These are phyloP conservation scores for Saccharomycopsis schoenii DNA, from an alignment of 805 yeast species.

Conservation along the genomic window DNA sequence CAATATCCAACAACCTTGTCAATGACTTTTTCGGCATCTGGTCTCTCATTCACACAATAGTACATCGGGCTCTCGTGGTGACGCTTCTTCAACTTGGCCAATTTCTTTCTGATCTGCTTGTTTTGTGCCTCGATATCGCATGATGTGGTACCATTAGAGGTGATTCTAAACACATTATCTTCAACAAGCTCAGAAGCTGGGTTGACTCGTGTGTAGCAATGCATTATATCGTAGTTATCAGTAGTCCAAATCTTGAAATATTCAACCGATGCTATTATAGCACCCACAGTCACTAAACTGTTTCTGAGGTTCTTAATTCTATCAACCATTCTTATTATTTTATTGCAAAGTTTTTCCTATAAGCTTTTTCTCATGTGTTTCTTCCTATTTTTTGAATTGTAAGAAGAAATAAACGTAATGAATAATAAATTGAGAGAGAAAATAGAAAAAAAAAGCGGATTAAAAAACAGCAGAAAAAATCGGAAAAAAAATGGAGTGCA, in stretches of 20 bases:
- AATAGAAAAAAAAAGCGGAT: no score
- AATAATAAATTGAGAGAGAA: no score
- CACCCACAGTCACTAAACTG: constrained; percentile 11
- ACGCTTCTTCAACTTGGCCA: constrained; percentile 4
- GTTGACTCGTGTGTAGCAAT: constrained; percentile 17
- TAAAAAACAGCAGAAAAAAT: no score
- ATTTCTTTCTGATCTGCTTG: constrained; percentile 13
- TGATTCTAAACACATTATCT: constrained; percentile 8
- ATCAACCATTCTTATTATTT: constrained; percentile 9
- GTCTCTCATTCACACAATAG: constrained; percentile 14
- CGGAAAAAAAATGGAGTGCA: no score
- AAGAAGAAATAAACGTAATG: no score
- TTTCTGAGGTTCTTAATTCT: constrained; percentile 11
- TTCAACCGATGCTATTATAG: constrained; percentile 16
- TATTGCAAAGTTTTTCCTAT: neutral
- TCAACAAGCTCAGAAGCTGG: neutral
- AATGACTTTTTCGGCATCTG: constrained; percentile 12
- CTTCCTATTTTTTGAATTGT: neutral
- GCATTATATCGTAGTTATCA: constrained; percentile 17
- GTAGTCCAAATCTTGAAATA: constrained; percentile 18
- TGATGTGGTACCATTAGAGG: constrained; percentile 15
- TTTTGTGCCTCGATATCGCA: constrained; percentile 18
- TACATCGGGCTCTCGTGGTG: neutral
- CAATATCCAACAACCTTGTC: constrained; percentile 17
- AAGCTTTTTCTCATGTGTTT: neutral